Evolutionary conservation across 2,329 filamentous ascomycete genomes (phyloP).

Genomic region (Ceratocystis papillata): DNA sequence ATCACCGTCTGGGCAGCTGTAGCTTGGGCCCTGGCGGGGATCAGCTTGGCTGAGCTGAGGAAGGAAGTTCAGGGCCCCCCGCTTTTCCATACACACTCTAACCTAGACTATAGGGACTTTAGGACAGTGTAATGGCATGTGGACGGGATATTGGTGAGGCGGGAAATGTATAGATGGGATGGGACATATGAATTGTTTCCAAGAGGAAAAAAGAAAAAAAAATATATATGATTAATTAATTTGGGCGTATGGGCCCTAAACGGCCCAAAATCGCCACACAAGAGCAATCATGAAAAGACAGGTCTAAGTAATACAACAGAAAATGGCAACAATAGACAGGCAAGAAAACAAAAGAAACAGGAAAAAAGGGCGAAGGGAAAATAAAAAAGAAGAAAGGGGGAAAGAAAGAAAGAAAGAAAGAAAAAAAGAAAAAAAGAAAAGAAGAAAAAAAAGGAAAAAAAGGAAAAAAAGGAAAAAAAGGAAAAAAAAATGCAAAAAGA

Average conservation of each 20-base stretch:
- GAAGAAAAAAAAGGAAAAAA: not conserved
- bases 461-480: not conserved
- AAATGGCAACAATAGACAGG: not conserved
- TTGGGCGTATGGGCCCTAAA: not conserved
- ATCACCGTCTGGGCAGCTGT: not conserved
- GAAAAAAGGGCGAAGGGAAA: not conserved
- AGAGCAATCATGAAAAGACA: not conserved
- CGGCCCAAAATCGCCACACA: not conserved
- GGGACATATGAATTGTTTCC: too few relatives aligned
- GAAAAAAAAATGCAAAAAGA: not conserved
- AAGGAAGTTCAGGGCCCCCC: not conserved
- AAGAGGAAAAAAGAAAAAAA: not conserved
- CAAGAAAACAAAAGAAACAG: not conserved
- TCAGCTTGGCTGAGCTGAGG: not conserved
- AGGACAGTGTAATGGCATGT: too few relatives aligned
- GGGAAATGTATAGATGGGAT: too few relatives aligned
- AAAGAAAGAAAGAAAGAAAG: not conserved
- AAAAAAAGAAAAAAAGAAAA: not conserved
- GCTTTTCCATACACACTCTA: not conserved
- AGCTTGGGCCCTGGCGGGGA: not conserved
- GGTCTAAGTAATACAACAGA: not conserved
- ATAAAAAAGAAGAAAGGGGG: not conserved
- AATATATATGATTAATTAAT: not conserved
- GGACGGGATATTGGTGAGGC: too few relatives aligned
- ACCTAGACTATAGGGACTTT: not conserved